These are phyloP conservation scores for Chlorella vulgaris DNA, from an alignment of 139 green algal species.

Conservation along the genomic window DNA sequence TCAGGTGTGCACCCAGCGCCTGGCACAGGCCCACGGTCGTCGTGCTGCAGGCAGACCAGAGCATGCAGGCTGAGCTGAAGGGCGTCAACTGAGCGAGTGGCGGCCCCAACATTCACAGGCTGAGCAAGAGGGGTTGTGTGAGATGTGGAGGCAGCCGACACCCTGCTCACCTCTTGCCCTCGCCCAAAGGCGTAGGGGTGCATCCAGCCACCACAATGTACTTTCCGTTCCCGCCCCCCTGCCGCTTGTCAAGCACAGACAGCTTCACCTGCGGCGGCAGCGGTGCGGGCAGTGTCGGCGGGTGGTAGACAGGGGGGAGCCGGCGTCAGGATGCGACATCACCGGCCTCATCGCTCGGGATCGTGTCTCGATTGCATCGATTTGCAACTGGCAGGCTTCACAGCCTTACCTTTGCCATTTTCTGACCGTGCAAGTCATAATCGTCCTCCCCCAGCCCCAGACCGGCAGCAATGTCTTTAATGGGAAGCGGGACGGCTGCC, in stretches of 20 bases:
- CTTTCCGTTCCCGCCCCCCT: constrained; percentile 66
- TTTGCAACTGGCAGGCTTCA: too few species aligned
- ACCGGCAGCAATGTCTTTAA: constrained; percentile 80
- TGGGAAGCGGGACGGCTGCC: constrained; percentile 64
- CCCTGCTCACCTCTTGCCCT: constrained; percentile 82
- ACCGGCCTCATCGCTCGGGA: too few species aligned
- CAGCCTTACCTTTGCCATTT: constrained; percentile 90
- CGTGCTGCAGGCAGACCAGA: constrained; percentile 53
- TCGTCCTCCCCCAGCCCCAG: constrained; percentile 76
- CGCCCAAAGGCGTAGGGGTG: constrained; percentile 94
- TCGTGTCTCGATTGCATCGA: too few species aligned
- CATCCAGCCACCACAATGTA: constrained; percentile 97
- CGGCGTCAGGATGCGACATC: too few species aligned
- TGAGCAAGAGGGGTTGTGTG: not conserved
- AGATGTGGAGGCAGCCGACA: not conserved
- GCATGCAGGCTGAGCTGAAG: not conserved
- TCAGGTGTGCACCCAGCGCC: constrained; percentile 90
- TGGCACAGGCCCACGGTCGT: constrained; percentile 98
- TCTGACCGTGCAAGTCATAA: constrained; percentile 82
- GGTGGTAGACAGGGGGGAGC: too few species aligned
- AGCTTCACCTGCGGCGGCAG: constrained; percentile 71
- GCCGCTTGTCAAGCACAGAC: constrained; percentile 64
- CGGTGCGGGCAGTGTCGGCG: not conserved
- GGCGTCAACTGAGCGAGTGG: not conserved
- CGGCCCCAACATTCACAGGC: too few species aligned